Evolutionary conservation across 768 basidiomycete genomes (phyloP), one percentile per base, ranked within the genome.

Genomic region (Lepiota venenata): DNA sequence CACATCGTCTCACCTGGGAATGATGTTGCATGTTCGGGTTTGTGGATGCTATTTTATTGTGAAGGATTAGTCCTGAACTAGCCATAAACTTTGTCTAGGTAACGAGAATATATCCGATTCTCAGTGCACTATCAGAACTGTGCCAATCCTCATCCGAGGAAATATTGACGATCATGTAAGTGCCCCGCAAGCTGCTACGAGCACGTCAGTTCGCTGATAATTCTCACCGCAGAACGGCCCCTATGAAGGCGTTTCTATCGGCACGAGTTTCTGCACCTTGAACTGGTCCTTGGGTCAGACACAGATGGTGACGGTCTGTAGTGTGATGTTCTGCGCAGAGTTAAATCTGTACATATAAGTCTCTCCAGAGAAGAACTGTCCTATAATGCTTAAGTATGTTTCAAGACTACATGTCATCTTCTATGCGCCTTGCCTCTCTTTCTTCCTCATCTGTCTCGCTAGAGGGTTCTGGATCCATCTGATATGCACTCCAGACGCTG

Each of bases 401-500:
- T 44, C 16, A 50, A 27, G 38, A 25, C 56, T 58, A 56, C 16
- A 52, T 45, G 35, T 62, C 57, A 35, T 41, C 50, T 22, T 74
- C 76, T 44, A 80, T 60, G 10, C 76, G 63, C 43, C 70, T 66
- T 25, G 74, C 79, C 58, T 87, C 85, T 69, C 81, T 79, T 38
- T 84, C 82, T 37, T 79, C 84, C 58, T 82, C 80, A 35, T 84
- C 83, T 42, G 71, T 71, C 22, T 71, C 72, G 59, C 67, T 71
- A 11, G 66, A 68, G 20, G 72, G 70, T 16, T 79, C 76, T 41
- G 64, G 64, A 11, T 79, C 75, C 15, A 69, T 64, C 55, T 84
- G 80, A 63, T 80, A 87, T 8, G 80, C 80, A 52, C 73, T 75
- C 80, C 83, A 88, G 20, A 86, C 75, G 45, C 71, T 74, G 57